Evolutionary conservation across 1,284 basidiomycete species (phyloP), one percentile per base, ranked within the genome.

Genomic region (Violaceomyces palustris): DNA sequence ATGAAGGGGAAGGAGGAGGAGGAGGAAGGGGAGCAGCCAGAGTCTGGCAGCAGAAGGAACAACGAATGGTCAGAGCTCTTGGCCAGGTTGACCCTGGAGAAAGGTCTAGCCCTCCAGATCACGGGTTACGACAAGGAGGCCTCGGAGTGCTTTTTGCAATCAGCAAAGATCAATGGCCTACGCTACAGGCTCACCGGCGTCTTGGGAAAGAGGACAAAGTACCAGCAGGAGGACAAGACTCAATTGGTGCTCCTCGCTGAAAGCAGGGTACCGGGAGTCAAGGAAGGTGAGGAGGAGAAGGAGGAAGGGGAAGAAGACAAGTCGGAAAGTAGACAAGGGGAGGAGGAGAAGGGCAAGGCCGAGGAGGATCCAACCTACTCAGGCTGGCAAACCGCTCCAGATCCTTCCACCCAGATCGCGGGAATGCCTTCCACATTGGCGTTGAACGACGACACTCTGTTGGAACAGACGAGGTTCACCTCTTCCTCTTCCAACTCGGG

Each of bases 221-320:
- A 87, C 75, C 94, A 98, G 74, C 79, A 86, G 56, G 81, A 78
- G 41, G 87, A 89, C 35, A 78, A 87, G 50, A 88, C 84, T 43
- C 93, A 97, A 75, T 82, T 99, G 33, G 85, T 98, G 25, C 78
- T 99, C n/a, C 80, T 98, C 9, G 93, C 94, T 24, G 83, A 90
- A 75, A 90, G 87, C 50, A 44, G 49, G 3, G 60, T 62, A 15
- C n/a, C n/a, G n/a, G n/a, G n/a, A n/a, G 59, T 43, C 3, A 64
- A 52, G 14, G 52, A 50, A 10, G 59, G 57, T 3, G 50, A 59
- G 38, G 59, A 55, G n/a, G 61, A 64, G 32, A 50, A 51, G 9
- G 49, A 54, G 19, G 45, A 45, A 37, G 45, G 35, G n/a, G 53
- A 37, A 27, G 33, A 46, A 24, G 36, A 35, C 7, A 21, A 54